phyloP scores from a whole-genome alignment of 768 basidiomycete species.

The Boletellus emodensis region DNA sequence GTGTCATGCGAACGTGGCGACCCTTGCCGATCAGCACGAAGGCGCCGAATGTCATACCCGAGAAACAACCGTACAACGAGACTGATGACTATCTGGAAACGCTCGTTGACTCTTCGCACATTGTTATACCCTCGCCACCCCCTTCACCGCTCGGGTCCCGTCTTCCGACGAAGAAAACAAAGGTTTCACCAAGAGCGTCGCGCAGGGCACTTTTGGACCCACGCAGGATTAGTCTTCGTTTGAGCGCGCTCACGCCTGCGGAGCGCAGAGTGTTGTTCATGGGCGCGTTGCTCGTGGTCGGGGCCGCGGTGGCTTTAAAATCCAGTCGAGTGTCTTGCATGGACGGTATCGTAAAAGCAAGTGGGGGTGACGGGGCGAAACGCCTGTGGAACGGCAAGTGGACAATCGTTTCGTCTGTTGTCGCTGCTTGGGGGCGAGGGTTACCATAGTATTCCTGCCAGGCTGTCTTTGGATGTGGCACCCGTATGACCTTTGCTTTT shows the following conservation, averaged over 20 bases:
- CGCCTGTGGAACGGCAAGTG: conserved; percentile 24
- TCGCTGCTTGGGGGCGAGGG: conserved; percentile 28
- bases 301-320: conserved; percentile 57
- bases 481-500: neutral
- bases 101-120: conserved; percentile 18
- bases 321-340: conserved; percentile 11
- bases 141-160: conserved; percentile 16
- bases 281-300: conserved; percentile 65
- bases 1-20: conserved; percentile 69
- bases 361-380: conserved; percentile 20
- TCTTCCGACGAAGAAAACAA: conserved; percentile 21
- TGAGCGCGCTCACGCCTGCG: conserved; percentile 24
- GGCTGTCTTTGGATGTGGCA: too few species aligned
- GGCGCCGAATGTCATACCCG: conserved; percentile 8
- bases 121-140: conserved; percentile 26
- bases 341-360: conserved; percentile 9
- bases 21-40: conserved; percentile 26
- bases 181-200: conserved; percentile 1
- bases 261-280: conserved; percentile 43
- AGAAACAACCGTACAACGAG: conserved; percentile 22
- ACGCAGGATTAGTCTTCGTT: conserved; percentile 16
- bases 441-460: conserved; percentile 12
- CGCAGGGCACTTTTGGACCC: conserved; percentile 11
- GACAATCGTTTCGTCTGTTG: conserved; percentile 17
- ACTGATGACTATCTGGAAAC: conserved; percentile 28